Percentiles rank a stretch among this genome's conserved stretches.
phyloP scores from a whole-genome alignment of 2,329 filamentous ascomycete species.

The Pyrenochaeta sp. region DNA sequence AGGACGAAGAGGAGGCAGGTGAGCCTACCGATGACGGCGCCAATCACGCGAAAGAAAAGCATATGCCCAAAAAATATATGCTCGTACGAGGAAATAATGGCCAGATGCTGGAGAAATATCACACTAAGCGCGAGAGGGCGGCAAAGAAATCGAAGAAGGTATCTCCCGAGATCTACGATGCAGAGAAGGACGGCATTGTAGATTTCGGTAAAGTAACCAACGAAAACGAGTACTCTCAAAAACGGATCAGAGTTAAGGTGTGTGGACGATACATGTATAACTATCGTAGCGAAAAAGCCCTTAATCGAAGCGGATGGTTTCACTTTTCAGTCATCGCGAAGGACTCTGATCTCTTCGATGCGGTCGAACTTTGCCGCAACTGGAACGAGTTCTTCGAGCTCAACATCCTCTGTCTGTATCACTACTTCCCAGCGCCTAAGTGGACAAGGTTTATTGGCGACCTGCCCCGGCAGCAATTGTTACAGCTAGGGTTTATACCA shows the following conservation, averaged over 20 bases:
- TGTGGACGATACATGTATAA: constrained; percentile 61
- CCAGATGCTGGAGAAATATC: constrained; percentile 25
- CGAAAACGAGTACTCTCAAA: constrained; percentile 40
- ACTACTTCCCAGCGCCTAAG: constrained; percentile 59
- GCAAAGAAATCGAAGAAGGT: constrained; percentile 23
- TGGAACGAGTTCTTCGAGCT: constrained; percentile 62
- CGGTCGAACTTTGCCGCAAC: constrained; percentile 57
- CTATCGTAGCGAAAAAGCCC: constrained; percentile 58
- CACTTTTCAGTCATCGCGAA: constrained; percentile 62
- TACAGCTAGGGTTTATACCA: constrained; percentile 53
- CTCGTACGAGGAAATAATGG: too few relatives aligned
- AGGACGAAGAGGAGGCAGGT: constrained; percentile 39
- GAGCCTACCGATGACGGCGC: constrained; percentile 27
- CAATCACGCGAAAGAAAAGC: constrained; percentile 6
- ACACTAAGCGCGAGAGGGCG: constrained; percentile 46
- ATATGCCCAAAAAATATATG: too few relatives aligned
- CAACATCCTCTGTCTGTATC: constrained; percentile 55
- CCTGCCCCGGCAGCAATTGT: constrained; percentile 49
- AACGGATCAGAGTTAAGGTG: constrained; percentile 56
- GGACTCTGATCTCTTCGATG: constrained; percentile 56
- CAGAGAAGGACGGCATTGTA: constrained; percentile 29
- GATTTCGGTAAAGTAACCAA: constrained; percentile 51
- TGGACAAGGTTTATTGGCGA: constrained; percentile 56
- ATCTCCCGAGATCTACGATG: neutral
- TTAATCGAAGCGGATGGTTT: constrained; percentile 59